A percentile compares a stretch with the other conserved stretches of the same genome.
Evolutionary conservation across 805 yeast genomes (phyloP).

Genomic region (Tetrapisispora fleetii): DNA sequence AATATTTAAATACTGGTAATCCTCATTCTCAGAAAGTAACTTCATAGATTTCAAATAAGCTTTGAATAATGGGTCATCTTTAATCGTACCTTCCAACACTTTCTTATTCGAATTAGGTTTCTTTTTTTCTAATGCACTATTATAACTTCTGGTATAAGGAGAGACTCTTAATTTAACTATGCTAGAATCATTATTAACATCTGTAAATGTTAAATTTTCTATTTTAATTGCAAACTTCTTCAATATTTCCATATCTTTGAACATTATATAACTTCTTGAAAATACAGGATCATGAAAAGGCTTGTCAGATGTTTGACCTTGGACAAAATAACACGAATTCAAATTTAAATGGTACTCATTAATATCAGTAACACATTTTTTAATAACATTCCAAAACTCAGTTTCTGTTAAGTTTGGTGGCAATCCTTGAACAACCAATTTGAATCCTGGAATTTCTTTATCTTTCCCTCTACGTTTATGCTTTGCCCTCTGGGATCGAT

Average conservation of each 20-base stretch:
- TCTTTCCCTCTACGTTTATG: not conserved
- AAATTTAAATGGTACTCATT: slow-evolving; percentile 20
- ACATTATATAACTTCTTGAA: slow-evolving; percentile 36
- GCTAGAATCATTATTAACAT: slow-evolving; percentile 20
- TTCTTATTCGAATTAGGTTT: slow-evolving; percentile 6
- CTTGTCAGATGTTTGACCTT: slow-evolving; percentile 21
- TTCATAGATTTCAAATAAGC: slow-evolving; percentile 25
- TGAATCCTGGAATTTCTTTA: slow-evolving; percentile 5
- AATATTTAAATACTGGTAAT: slow-evolving; percentile 18
- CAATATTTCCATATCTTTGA: slow-evolving; percentile 25
- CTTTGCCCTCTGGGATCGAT: not conserved
- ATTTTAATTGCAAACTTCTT: slow-evolving; percentile 27
- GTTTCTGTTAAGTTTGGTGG: slow-evolving; percentile 35
- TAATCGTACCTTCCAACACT: slow-evolving; percentile 25
- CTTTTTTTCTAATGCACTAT: not conserved
- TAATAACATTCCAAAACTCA: slow-evolving; percentile 26
- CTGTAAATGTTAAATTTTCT: slow-evolving; percentile 25
- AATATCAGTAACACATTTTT: slow-evolving; percentile 10
- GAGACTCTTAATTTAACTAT: slow-evolving; percentile 14
- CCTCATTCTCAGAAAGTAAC: slow-evolving; percentile 11
- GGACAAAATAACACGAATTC: slow-evolving; percentile 25
- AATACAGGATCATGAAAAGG: slow-evolving; percentile 31
- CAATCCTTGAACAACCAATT: slow-evolving; percentile 33
- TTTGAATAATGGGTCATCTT: slow-evolving; percentile 23
- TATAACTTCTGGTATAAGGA: slow-evolving; percentile 14